Base-by-base conservation (phyloP, 164 flowering plant species). In the Kalanchoe fedtschenkoi region DNA sequence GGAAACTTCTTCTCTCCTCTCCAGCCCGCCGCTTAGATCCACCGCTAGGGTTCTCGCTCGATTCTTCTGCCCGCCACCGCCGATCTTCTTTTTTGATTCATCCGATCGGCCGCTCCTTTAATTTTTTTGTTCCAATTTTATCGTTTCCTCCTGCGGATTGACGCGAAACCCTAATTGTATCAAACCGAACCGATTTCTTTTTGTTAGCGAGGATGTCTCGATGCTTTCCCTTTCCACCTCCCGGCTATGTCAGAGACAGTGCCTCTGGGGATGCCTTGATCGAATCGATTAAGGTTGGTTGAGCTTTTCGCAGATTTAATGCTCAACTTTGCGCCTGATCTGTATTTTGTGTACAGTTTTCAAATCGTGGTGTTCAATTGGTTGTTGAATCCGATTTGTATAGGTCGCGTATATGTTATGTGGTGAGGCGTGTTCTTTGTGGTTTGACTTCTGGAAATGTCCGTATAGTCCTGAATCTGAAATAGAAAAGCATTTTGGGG, bases 281-380 rank as follows among this genome's bases (percentile, higher is more conserved):
- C 74, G 72, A 78, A 61, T 76, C 83, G 79, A 73, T 74, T 73
- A 76, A 84, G 89, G 89, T 84, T 77, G 29, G 84, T 77, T 72
- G 71, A 43, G 54, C 41, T 30, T 24, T 54, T 32, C 46, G 33
- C 33, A 33, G 35, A 51, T 51, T 28, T n/a, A 35, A 37, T 37
- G 39, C 39, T 37, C 39, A 37, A 37, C 39, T 37, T 37, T 37
- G 39, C 39, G 39, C 8, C 39, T 44, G 33, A 39, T 32, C 34
- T 39, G 47, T 61, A 39, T 11, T n/a, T 15, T 41, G 33, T 17
- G 4, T 28, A 35, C n/a, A 28, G 39, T 8, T n/a, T 5, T 35
- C 19, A 56, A 33, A 56, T 56, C 34, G 29, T 56, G 33, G 33
- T 56, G 19, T 29, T 17, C 24, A 30, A 33, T 17, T 57, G 7